These are phyloP conservation scores for Pichia sp. DNA, from an alignment of 1,139 yeast genomes.

Conservation along the genomic window DNA sequence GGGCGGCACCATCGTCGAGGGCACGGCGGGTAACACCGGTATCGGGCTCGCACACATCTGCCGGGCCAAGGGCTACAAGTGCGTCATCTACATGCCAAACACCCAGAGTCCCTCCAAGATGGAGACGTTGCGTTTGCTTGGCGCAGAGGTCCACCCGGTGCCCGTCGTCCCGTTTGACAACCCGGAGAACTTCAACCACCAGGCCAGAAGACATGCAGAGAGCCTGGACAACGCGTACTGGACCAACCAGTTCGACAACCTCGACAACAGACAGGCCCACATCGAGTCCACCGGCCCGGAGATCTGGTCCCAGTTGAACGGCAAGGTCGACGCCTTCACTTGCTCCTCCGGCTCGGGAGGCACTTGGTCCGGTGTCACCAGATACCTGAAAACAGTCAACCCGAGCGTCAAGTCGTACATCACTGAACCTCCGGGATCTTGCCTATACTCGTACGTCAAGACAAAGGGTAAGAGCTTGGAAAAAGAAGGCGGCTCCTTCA, in stretches of 20 bases:
- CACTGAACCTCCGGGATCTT: slow-evolving; percentile 95
- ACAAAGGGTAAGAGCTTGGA: slow-evolving; percentile 37
- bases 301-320: slow-evolving; percentile 81
- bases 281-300: slow-evolving; percentile 92
- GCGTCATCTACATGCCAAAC: slow-evolving; percentile 86
- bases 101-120: slow-evolving; percentile 79
- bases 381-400: slow-evolving; percentile 57
- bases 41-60: slow-evolving; percentile 88
- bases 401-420: slow-evolving; percentile 46
- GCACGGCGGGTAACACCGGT: slow-evolving; percentile 81
- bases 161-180: slow-evolving; percentile 81
- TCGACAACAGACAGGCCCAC: slow-evolving; percentile 85
- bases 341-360: slow-evolving; percentile 94
- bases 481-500: slow-evolving; percentile 77
- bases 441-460: slow-evolving; percentile 69
- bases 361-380: slow-evolving; percentile 77
- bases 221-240: slow-evolving; percentile 70
- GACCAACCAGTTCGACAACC: slow-evolving; percentile 88
- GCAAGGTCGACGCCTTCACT: slow-evolving; percentile 79
- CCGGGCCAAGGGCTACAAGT: slow-evolving; percentile 74
- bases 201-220: slow-evolving; percentile 82
- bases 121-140: slow-evolving; percentile 64
- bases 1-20: slow-evolving; percentile 61
- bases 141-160: slow-evolving; percentile 87
- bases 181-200: slow-evolving; percentile 80